Conservation (phyloP, 2,329 filamentous ascomycete genomes). For the Fusarium falciforme region DNA sequence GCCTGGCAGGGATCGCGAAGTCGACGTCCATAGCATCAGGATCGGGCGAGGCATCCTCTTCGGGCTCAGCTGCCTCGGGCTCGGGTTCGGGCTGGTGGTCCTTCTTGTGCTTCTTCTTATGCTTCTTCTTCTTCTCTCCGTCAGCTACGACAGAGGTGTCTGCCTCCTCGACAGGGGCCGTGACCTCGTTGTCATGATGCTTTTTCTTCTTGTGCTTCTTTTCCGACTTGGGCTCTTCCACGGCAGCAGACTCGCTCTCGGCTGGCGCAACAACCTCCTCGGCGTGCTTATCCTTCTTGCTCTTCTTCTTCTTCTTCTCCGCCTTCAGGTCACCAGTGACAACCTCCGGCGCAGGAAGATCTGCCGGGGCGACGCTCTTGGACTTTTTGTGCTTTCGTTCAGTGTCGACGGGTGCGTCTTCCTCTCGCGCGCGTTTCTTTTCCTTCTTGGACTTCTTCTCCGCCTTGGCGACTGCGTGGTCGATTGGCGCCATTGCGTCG, state of each 20-base stretch:
- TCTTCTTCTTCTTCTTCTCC: slow-evolving; percentile 47
- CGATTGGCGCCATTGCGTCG: slow-evolving; percentile 49
- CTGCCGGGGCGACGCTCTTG: slow-evolving; percentile 55
- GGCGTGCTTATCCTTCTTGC: slow-evolving; percentile 43
- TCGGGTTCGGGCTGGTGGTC: slow-evolving; percentile 43
- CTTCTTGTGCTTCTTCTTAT: slow-evolving; percentile 47
- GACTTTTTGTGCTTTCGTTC: slow-evolving; percentile 64
- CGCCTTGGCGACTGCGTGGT: slow-evolving; percentile 45
- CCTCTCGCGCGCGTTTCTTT: slow-evolving; percentile 60
- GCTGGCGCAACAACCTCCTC: slow-evolving; percentile 16
- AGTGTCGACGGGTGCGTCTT: slow-evolving; percentile 52
- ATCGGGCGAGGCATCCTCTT: slow-evolving; percentile 33
- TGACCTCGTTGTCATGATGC: slow-evolving; percentile 36
- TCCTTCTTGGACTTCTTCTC: slow-evolving; percentile 57
- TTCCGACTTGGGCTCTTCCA: slow-evolving; percentile 36
- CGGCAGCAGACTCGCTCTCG: slow-evolving; percentile 13
- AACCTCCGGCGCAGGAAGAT: slow-evolving; percentile 37
- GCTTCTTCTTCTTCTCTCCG: slow-evolving; percentile 48
- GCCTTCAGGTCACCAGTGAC: slow-evolving; percentile 47
- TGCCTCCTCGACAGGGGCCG: slow-evolving; percentile 15
- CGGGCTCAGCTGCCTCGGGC: slow-evolving; percentile 12
- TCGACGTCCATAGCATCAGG: slow-evolving; percentile 56
- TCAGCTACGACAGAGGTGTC: slow-evolving; percentile 17
- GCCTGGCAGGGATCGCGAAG: slow-evolving; percentile 40
- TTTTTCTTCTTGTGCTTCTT: slow-evolving; percentile 49